Evolutionary conservation across 1,284 basidiomycete species (phyloP), one percentile per base, ranked within the genome.

Genomic region (Papiliotrema nemorosa): DNA sequence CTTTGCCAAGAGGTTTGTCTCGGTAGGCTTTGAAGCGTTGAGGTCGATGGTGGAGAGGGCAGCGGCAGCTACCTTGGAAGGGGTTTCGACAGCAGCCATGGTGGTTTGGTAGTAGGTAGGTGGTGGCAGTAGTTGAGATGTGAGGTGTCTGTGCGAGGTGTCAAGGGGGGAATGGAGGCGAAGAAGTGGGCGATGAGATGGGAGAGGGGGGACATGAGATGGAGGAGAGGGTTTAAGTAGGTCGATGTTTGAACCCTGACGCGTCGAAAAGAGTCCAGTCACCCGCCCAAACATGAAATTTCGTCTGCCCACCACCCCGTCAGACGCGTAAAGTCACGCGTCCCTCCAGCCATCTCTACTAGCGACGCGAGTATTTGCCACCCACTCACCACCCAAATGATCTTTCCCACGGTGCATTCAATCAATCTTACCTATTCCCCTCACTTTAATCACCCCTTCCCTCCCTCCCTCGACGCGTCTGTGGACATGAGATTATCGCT

Each of bases 51-150:
- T 59, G 49, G 75, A 71, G 44, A 79, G 69, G 43, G 71, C 67
- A 44, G 69, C 62, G 42, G 78, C 76, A 49, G 77, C 73, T 46
- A 66, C 76, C 69, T 78, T 78, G 65, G 77, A 76, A 29, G 78
- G 78, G 45, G 77, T 78, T 56, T 77, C 76, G 60, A 72, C 58
- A 48, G 63, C 62, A 46, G 71, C 53, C 71, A 73, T 73, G 44
- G 40, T 60, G 53, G 41, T 31, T 12, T 31, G 47, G n/a, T 31
- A 44, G 20, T n/a, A 18, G 44, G 27, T 43, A 35, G 22, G 34
- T 14, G 24, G 14, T 34, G n/a, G 26, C 34, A 25, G n/a, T 35
- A 36, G 40, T 40, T 6, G 46, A 40, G 46, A 1, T 20, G 35
- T 31, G 39, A 45, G 42, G 31, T 44, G 29, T 44, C 37, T 21